A percentile compares a stretch with the other conserved stretches of the same genome.
Evolutionary conservation across 2,329 filamentous ascomycete genomes (phyloP).

Genomic region (Knoxdaviesia proteae): DNA sequence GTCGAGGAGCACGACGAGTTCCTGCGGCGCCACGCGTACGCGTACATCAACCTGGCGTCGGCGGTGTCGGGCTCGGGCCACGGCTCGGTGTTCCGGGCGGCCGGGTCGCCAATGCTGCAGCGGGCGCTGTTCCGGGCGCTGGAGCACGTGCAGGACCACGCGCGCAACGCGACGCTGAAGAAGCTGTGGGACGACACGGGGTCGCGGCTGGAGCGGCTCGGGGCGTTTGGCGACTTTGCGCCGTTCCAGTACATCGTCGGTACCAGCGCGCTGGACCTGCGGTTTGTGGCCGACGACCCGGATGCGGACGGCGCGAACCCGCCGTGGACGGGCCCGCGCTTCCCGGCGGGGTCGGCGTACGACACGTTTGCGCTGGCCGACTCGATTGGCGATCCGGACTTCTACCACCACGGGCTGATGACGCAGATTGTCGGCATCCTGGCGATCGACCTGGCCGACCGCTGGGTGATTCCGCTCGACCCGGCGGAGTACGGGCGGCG

Average conservation of each 20-base stretch:
- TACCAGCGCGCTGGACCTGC: constrained; percentile 68
- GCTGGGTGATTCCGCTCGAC: constrained; percentile 65
- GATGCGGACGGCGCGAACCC: too few relatives aligned
- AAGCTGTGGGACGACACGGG: constrained; percentile 53
- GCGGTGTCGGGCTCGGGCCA: constrained; percentile 33
- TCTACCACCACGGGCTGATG: constrained; percentile 59
- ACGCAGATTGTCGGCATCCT: constrained; percentile 64
- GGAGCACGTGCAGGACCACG: constrained; percentile 52
- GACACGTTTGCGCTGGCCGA: constrained; percentile 80
- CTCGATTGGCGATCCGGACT: constrained; percentile 59
- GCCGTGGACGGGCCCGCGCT: constrained; percentile 27
- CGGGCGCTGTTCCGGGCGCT: constrained; percentile 53
- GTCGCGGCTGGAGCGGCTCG: constrained; percentile 44
- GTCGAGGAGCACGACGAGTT: constrained; percentile 66
- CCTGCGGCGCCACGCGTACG: constrained; percentile 54
- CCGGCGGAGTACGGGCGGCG: constrained; percentile 49
- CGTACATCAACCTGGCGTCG: constrained; percentile 80
- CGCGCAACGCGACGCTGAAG: constrained; percentile 48
- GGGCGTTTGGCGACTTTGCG: constrained; percentile 62
- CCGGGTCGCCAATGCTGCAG: constrained; percentile 63
- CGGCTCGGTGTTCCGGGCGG: constrained; percentile 53
- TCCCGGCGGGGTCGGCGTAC: constrained; percentile 66
- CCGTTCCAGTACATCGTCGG: constrained; percentile 85
- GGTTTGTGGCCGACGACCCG: constrained; percentile 26
- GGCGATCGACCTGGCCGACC: constrained; percentile 68